These are phyloP conservation scores for Prunus davidiana DNA, from an alignment of 306 rosid species.

Conservation along the genomic window DNA sequence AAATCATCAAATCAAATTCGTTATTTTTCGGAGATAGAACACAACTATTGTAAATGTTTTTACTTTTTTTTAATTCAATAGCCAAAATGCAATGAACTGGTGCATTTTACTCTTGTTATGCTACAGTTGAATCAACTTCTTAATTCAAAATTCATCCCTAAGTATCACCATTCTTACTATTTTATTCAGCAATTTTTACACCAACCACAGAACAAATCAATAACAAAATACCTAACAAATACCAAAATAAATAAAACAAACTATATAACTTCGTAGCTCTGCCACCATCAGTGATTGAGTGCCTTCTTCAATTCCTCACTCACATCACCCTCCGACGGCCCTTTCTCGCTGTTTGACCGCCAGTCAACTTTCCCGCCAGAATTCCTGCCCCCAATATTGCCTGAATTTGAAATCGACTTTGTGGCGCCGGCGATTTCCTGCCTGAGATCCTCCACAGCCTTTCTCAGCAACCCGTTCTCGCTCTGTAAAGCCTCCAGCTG, in stretches of 20 bases:
- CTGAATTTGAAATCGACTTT: neutral
- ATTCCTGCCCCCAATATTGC: constrained; percentile 13
- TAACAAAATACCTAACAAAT: too few species aligned
- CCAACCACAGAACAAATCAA: too few species aligned
- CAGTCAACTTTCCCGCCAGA: constrained; percentile 29
- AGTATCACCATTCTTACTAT: neutral
- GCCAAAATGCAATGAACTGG: too few species aligned
- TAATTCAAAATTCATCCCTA: too few species aligned
- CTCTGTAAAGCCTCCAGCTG: constrained; percentile 60
- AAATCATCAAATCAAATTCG: too few species aligned
- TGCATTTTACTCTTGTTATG: too few species aligned
- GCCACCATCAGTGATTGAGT: constrained; percentile 11
- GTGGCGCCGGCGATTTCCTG: constrained; percentile 39
- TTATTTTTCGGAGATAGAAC: too few species aligned
- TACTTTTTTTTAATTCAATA: too few species aligned
- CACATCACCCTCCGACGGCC: constrained; percentile 33
- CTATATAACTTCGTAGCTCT: too few species aligned
- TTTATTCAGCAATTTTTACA: neutral
- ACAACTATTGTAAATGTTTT: too few species aligned
- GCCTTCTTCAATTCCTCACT: constrained; percentile 61
- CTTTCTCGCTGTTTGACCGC: constrained; percentile 40
- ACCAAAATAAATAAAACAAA: too few species aligned
- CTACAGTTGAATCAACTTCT: too few species aligned
- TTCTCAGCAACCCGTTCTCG: constrained; percentile 70
- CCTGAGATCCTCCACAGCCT: constrained; percentile 77